Base-by-base conservation (phyloP, 1,139 yeast species). In the Yamadazyma mexicana region DNA sequence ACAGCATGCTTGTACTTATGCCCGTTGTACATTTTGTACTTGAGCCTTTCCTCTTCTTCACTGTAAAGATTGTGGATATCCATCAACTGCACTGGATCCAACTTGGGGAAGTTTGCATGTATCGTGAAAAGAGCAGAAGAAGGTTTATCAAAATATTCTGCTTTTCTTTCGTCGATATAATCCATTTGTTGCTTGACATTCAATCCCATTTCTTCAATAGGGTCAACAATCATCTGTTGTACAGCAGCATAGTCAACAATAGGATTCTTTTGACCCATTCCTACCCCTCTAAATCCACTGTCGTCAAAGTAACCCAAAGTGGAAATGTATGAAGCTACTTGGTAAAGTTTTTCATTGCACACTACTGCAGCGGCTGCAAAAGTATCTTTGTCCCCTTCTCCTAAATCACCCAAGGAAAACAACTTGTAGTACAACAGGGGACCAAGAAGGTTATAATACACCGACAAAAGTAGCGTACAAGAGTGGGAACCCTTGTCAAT, bases 301-400 rank as follows among this genome's bases (percentile, higher is more conserved):
- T 51, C 46, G 35, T 61, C 64, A 15, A 48, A 28, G 40, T 65
- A 65, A 1, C 75, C 74, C 34, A 55, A 43, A 1, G 74, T 62
- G 33, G 47, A 46, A 17, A 69, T 62, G 39, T 48, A 58, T 2
- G 70, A 60, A 39, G 52, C 73, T 7, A 80, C 75, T 52, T 79
- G 85, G 52, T 80, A 80, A 38, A 65, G 77, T 2, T 63, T 61
- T 43, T 75, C 68, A 1, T 63, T 59, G 8, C 71, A 64, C n/a
- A 66, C 74, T 36, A 61, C 57, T 1, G 84, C 82, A 30, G 83
- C 86, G 0, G 84, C 77, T 16, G 73, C 64, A 52, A 80, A 81
- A 0, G 87, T 81, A 45, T 81, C 87, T 51, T 81, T 81, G 80
- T 80, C 86, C 35, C 86, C 85, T 56, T 79, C 83, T 25, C 86